Percentiles rank a stretch among this genome's conserved stretches.
Conservation (phyloP, 345 rosid species). For the Barbarea vulgaris region DNA sequence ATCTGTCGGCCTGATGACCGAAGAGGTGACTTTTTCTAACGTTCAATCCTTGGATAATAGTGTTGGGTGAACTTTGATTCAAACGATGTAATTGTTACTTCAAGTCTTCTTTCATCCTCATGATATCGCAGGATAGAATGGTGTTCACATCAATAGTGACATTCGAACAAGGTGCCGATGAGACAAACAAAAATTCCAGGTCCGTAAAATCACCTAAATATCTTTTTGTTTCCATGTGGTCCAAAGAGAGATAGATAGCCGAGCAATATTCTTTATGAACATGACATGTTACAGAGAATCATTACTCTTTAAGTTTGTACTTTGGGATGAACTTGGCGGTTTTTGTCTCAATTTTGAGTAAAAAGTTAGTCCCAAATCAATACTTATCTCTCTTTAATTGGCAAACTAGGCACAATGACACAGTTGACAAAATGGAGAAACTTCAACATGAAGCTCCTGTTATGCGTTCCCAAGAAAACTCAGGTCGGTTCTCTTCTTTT, state of each 20-base stretch:
- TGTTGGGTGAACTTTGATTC: conserved; percentile 1
- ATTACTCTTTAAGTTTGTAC: background rate
- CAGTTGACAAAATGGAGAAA: conserved; percentile 43
- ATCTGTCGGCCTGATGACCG: conserved; percentile 57
- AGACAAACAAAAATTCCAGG: conserved; percentile 46
- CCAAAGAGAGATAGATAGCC: conserved; percentile 4
- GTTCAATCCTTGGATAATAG: background rate
- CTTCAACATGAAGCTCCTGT: conserved; percentile 39
- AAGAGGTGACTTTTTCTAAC: conserved; percentile 55
- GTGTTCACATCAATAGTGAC: conserved; percentile 49
- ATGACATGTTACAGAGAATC: conserved; percentile 4
- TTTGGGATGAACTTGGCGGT: background rate
- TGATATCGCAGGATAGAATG: conserved; percentile 56
- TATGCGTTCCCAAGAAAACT: conserved; percentile 44
- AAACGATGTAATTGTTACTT: background rate
- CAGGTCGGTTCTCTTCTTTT: conserved; percentile 44
- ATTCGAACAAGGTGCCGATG: conserved; percentile 41
- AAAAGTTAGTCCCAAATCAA: background rate
- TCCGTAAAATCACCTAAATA: conserved; percentile 27
- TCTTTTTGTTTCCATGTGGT: background rate
- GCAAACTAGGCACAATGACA: conserved; percentile 40
- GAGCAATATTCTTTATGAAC: background rate
- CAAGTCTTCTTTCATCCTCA: conserved; percentile 16
- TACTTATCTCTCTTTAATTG: conserved; percentile 22
- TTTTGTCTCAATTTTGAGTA: background rate